Percentiles rank a stretch among this genome's conserved stretches.
phyloP scores from a whole-genome alignment of 2,329 filamentous ascomycete species.

The Penicillium janthinellum region DNA sequence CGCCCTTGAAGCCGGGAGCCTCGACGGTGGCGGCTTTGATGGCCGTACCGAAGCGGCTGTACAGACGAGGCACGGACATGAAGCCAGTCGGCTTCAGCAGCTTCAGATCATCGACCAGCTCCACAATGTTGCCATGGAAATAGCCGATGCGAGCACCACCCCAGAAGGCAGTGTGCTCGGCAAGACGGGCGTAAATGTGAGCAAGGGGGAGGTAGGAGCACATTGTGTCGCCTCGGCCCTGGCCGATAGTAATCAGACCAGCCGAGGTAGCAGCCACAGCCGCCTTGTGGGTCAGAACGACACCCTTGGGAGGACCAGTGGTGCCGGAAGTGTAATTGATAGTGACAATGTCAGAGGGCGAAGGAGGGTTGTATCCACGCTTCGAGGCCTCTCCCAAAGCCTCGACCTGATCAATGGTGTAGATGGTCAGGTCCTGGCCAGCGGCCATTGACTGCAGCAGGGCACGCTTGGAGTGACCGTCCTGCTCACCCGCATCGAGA shows the following conservation, averaged over 20 bases:
- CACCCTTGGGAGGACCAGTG: slow-evolving; percentile 65
- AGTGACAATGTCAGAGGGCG: slow-evolving; percentile 75
- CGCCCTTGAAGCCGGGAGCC: slow-evolving; percentile 75
- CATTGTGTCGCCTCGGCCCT: slow-evolving; percentile 63
- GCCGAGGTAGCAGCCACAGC: slow-evolving; percentile 72
- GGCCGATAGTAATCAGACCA: slow-evolving; percentile 57
- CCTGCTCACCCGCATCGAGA: slow-evolving; percentile 74
- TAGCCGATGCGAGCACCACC: slow-evolving; percentile 79
- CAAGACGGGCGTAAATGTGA: slow-evolving; percentile 87
- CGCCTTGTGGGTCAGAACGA: slow-evolving; percentile 74
- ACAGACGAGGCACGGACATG: slow-evolving; percentile 86
- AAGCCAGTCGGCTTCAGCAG: slow-evolving; percentile 79
- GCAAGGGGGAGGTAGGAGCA: slow-evolving; percentile 91
- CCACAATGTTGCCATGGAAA: slow-evolving; percentile 87
- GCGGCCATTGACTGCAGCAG: slow-evolving; percentile 74
- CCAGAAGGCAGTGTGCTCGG: slow-evolving; percentile 74
- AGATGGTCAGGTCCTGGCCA: slow-evolving; percentile 74
- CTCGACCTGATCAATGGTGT: slow-evolving; percentile 80
- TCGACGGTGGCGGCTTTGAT: slow-evolving; percentile 79
- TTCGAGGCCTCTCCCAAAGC: slow-evolving; percentile 72
- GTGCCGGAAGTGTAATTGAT: slow-evolving; percentile 69
- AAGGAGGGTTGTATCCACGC: slow-evolving; percentile 70
- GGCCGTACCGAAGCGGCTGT: slow-evolving; percentile 83
- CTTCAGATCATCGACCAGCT: slow-evolving; percentile 89
- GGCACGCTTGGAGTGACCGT: slow-evolving; percentile 75